phyloP scores from a whole-genome alignment of 805 yeast species.

The Candida boidinii region DNA sequence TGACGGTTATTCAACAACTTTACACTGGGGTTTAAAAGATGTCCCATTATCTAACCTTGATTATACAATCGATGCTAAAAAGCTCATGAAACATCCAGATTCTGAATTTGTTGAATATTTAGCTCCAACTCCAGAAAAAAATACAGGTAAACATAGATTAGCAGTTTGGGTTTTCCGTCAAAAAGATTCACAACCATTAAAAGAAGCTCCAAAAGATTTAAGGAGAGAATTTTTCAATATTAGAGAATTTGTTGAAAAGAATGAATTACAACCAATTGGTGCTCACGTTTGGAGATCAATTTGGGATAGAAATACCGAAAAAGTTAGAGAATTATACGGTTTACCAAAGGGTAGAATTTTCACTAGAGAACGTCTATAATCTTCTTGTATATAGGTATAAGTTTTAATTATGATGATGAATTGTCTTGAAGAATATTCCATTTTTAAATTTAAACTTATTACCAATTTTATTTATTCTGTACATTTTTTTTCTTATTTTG shows the following conservation, averaged over 20 bases:
- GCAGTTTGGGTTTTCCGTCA: slow-evolving; percentile 91
- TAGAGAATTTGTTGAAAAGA: slow-evolving; percentile 49
- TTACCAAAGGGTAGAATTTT: slow-evolving; percentile 70
- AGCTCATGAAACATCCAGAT: slow-evolving; percentile 26
- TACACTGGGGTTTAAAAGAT: slow-evolving; percentile 73
- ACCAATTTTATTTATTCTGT: too few relatives aligned
- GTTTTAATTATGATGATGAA: background rate
- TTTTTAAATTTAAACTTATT: too few relatives aligned
- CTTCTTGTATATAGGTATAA: background rate
- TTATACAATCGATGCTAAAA: slow-evolving; percentile 42
- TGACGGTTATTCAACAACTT: slow-evolving; percentile 61
- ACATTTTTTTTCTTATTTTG: too few relatives aligned
- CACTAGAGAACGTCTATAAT: slow-evolving; percentile 44
- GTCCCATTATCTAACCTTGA: slow-evolving; percentile 51
- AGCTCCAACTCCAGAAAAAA: slow-evolving; percentile 88
- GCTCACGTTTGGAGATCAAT: slow-evolving; percentile 86
- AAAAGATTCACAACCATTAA: slow-evolving; percentile 17
- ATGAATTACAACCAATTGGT: slow-evolving; percentile 70
- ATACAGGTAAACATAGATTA: slow-evolving; percentile 73
- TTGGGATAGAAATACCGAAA: slow-evolving; percentile 68
- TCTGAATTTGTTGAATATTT: slow-evolving; percentile 46
- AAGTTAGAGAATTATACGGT: slow-evolving; percentile 65
- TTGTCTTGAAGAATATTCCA: too few relatives aligned
- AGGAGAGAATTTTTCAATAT: slow-evolving; percentile 56
- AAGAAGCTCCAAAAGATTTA: slow-evolving; percentile 12